phyloP scores from a whole-genome alignment of 2,329 filamentous ascomycete species.

The Curvularia verruculosa region DNA sequence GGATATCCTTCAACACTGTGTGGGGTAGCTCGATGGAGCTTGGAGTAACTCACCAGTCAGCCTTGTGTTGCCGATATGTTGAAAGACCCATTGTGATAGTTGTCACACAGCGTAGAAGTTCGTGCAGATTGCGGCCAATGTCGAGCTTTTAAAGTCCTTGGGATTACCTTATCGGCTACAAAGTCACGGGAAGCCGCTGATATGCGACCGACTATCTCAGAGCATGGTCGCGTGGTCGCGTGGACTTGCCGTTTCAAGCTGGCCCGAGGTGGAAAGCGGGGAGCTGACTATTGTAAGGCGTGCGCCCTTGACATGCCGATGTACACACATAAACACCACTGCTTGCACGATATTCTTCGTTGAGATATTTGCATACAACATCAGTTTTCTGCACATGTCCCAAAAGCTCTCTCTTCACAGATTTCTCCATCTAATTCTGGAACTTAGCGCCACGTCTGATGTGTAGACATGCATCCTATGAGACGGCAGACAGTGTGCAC shows the following conservation, averaged over 20 bases:
- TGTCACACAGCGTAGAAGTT: background rate
- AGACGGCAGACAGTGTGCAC: background rate
- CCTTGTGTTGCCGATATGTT: slow-evolving; percentile 73
- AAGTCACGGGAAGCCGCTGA: slow-evolving; percentile 14
- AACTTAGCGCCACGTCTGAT: background rate
- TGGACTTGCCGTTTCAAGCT: slow-evolving; percentile 13
- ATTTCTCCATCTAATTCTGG: background rate
- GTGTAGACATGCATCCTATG: background rate
- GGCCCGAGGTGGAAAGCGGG: slow-evolving; percentile 15
- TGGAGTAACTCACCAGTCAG: slow-evolving; percentile 66
- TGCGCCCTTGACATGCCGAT: background rate
- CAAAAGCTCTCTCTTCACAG: background rate
- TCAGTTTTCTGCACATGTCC: background rate
- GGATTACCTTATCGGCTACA: slow-evolving; percentile 21
- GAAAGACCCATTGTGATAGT: slow-evolving; percentile 57
- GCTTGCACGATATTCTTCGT: background rate
- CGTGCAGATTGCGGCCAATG: background rate
- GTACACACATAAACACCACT: background rate
- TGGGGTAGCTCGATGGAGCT: slow-evolving; percentile 16
- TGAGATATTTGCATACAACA: background rate
- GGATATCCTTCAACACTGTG: slow-evolving; percentile 2
- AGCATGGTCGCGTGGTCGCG: slow-evolving; percentile 16
- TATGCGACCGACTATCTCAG: slow-evolving; percentile 14
- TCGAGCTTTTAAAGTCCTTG: slow-evolving; percentile 1
- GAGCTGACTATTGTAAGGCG: slow-evolving; percentile 6